These are phyloP conservation scores for Paramecium pentaurelia DNA, from an alignment of 73 alveolate genomes.

Conservation along the genomic window DNA sequence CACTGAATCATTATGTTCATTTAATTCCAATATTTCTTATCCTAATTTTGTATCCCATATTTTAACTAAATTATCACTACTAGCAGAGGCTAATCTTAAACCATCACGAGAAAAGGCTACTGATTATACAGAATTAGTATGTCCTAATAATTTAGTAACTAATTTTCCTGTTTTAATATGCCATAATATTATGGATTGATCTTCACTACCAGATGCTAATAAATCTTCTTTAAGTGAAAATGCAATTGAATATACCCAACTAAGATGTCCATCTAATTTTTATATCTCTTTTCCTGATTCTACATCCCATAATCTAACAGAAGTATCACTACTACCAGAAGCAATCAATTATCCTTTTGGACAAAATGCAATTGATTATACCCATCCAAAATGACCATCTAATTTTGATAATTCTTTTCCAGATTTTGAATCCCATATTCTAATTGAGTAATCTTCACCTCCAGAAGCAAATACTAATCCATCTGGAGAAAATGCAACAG, in stretches of 20 bases:
- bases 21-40: background rate
- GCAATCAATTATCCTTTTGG: background rate
- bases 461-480: background rate
- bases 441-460: background rate
- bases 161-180: background rate
- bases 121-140: background rate
- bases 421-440: background rate
- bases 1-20: background rate
- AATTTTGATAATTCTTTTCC: background rate
- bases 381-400: background rate
- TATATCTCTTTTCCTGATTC: background rate
- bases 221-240: slow-evolving; percentile 59
- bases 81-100: background rate
- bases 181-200: background rate
- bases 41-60: background rate
- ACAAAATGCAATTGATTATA: background rate
- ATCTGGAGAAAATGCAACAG: slow-evolving; percentile 73
- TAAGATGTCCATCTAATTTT: slow-evolving; percentile 78
- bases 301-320: background rate
- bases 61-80: background rate
- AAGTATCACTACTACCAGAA: background rate
- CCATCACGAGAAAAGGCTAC: background rate
- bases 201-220: background rate
- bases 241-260: slow-evolving; percentile 81
- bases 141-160: background rate